Conservation (phyloP, 768 basidiomycete species). For the Amanita rimosa region DNA sequence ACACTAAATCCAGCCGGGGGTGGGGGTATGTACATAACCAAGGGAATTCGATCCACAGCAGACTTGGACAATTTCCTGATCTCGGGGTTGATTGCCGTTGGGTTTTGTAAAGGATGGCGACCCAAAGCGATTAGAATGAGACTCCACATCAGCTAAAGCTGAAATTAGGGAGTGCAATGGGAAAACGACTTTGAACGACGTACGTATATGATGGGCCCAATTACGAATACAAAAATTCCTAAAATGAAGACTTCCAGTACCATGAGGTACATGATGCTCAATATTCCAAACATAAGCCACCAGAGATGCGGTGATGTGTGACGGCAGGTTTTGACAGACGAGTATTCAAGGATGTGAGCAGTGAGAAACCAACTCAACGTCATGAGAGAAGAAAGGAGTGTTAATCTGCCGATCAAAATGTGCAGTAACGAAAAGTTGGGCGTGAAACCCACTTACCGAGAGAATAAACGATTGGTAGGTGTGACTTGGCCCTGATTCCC, state of each 20-base stretch:
- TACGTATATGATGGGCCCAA: conserved; percentile 73
- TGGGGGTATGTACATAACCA: conserved; percentile 79
- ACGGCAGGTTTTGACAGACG: conserved; percentile 65
- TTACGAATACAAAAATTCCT: conserved; percentile 64
- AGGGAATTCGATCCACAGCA: conserved; percentile 68
- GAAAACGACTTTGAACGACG: conserved; percentile 17
- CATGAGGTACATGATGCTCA: conserved; percentile 73
- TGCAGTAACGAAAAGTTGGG: not conserved
- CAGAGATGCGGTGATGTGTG: conserved; percentile 68
- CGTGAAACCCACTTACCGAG: conserved; percentile 22
- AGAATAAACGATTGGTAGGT: conserved; percentile 17
- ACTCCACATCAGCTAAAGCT: conserved; percentile 60
- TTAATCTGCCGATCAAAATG: conserved; percentile 29
- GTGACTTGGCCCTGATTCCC: not conserved
- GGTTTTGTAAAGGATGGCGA: conserved; percentile 68
- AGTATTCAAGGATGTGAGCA: conserved; percentile 72
- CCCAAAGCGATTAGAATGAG: conserved; percentile 71
- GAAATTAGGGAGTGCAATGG: not conserved
- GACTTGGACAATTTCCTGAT: conserved; percentile 63
- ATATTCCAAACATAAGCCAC: conserved; percentile 78
- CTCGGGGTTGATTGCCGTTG: conserved; percentile 64
- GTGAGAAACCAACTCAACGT: conserved; percentile 78
- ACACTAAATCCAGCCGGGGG: conserved; percentile 37
- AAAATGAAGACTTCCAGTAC: conserved; percentile 58
- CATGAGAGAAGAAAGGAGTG: conserved; percentile 53